Percentiles rank a stretch among this genome's conserved stretches.
Evolutionary conservation across 1,284 basidiomycete species (phyloP).

Genomic region (Mycena citricolor): DNA sequence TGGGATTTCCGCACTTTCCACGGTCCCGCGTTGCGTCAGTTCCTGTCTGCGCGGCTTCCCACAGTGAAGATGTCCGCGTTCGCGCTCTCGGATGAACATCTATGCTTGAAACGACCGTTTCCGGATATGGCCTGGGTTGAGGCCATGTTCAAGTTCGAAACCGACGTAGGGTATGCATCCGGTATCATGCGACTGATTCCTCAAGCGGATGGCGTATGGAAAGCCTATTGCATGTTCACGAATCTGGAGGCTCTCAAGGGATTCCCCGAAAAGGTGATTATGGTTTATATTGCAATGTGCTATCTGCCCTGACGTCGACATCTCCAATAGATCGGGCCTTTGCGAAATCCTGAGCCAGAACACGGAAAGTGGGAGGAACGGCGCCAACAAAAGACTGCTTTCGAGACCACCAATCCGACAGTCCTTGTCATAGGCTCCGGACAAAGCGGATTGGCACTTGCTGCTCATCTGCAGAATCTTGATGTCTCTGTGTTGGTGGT

Average conservation of each 20-base stretch:
- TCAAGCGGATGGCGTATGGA: conserved; percentile 47
- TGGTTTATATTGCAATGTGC: neutral
- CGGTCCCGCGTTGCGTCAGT: conserved; percentile 41
- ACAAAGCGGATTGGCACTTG: conserved; percentile 62
- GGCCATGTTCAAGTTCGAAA: conserved; percentile 60
- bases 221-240: conserved; percentile 57
- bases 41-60: conserved; percentile 48
- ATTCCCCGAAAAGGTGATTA: conserved; percentile 44
- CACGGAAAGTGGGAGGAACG: conserved; percentile 38
- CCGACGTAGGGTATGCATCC: conserved; percentile 45
- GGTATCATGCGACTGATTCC: conserved; percentile 59
- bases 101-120: conserved; percentile 44
- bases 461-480: conserved; percentile 55
- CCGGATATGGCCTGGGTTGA: conserved; percentile 61
- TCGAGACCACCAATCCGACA: conserved; percentile 38
- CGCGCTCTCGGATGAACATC: conserved; percentile 38
- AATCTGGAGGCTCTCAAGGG: conserved; percentile 56
- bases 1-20: conserved; percentile 69
- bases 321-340: conserved; percentile 28
- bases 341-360: conserved; percentile 35
- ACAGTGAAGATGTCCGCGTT: conserved; percentile 38
- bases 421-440: conserved; percentile 65
- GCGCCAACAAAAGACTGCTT: conserved; percentile 37
- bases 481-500: conserved; percentile 54
- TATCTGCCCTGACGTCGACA: neutral